These are phyloP conservation scores for Saposhnikovia divaricata DNA, from an alignment of 129 eudicot species.

Conservation along the genomic window DNA sequence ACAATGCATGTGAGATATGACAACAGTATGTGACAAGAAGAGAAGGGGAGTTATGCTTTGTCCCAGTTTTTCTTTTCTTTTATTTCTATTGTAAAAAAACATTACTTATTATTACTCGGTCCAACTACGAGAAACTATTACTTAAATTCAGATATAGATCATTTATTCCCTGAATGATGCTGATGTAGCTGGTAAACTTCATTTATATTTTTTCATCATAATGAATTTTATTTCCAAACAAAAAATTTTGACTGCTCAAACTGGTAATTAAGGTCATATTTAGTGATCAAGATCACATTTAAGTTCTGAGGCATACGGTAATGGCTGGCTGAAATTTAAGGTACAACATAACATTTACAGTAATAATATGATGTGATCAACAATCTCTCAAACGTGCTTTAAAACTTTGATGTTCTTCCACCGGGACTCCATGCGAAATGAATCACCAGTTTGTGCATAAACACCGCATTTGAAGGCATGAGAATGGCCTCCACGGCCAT, in stretches of 20 bases:
- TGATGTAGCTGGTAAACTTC: too few species aligned
- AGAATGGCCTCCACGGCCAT: slow-evolving; percentile 10
- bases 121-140: too few species aligned
- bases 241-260: too few species aligned
- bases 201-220: too few species aligned
- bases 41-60: neutral
- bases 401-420: slow-evolving; percentile 22
- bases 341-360: neutral
- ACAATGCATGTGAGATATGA: neutral
- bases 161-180: too few species aligned
- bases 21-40: neutral
- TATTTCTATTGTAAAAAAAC: neutral
- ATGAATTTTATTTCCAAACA: too few species aligned
- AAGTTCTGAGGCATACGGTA: too few species aligned
- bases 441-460: slow-evolving; percentile 16
- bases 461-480: slow-evolving; percentile 30
- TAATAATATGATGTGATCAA: neutral
- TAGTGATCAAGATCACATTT: too few species aligned
- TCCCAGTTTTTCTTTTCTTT: neutral
- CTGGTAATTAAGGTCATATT: neutral
- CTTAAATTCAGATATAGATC: too few species aligned
- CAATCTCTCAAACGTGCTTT: neutral
- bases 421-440: slow-evolving; percentile 27
- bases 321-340: too few species aligned
- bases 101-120: too few species aligned